Conservation (phyloP, 805 yeast genomes). For the Saccharomycopsis fermentans region DNA sequence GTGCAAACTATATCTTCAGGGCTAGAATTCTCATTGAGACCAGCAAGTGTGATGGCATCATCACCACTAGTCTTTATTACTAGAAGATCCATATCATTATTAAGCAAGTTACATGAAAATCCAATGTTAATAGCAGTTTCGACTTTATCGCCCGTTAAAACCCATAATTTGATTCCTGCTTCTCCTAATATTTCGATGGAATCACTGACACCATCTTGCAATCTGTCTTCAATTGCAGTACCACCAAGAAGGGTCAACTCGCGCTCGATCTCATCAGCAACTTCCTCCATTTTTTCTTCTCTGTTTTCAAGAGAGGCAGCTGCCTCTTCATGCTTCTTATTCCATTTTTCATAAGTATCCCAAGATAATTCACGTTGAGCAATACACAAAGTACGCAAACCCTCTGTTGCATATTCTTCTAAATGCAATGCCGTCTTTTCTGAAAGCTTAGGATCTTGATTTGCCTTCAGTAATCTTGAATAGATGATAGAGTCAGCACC, state of each 20-base stretch:
- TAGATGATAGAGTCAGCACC: conserved; percentile 81
- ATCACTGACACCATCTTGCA: conserved; percentile 83
- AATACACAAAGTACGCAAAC: conserved; percentile 71
- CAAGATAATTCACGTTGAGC: conserved; percentile 60
- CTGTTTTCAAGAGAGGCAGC: conserved; percentile 53
- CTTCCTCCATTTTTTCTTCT: conserved; percentile 63
- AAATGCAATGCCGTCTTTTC: conserved; percentile 61
- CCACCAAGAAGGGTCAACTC: conserved; percentile 64
- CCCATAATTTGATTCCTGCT: conserved; percentile 83
- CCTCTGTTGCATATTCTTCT: conserved; percentile 75
- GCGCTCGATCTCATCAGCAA: conserved; percentile 63
- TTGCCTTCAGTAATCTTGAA: conserved; percentile 42
- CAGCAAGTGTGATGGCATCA: conserved; percentile 37
- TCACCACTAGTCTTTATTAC: conserved; percentile 43
- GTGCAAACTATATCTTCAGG: conserved; percentile 34
- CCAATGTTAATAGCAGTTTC: conserved; percentile 86
- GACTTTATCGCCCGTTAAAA: conserved; percentile 80
- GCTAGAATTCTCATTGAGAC: conserved; percentile 28
- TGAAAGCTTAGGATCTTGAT: conserved; percentile 37
- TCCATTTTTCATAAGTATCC: conserved; percentile 57
- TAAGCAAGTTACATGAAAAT: conserved; percentile 69
- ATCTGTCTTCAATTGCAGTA: conserved; percentile 77
- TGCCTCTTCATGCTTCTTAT: conserved; percentile 49
- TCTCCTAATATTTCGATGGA: conserved; percentile 57
- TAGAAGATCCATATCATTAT: conserved; percentile 65